Conservation (phyloP, 164 flowering plant species). For the Taxillus chinensis region DNA sequence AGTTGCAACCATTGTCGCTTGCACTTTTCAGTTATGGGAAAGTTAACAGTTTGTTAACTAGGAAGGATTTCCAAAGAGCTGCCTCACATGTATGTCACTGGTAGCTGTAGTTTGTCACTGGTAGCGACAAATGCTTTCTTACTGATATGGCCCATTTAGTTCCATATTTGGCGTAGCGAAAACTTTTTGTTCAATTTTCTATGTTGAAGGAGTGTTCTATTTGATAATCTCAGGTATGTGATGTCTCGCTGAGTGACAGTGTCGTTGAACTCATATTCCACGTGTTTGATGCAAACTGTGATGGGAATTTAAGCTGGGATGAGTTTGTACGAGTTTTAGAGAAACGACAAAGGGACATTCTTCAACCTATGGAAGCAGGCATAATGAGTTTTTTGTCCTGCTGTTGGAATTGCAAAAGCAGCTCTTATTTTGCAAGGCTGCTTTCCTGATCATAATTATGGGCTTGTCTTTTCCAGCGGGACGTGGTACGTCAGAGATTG, state of each 20-base stretch:
- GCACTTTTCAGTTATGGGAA: conserved; percentile 79
- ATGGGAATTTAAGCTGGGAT: conserved; percentile 60
- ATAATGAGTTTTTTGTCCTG: conserved; percentile 40
- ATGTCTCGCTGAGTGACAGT: conserved; percentile 47
- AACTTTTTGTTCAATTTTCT: background rate
- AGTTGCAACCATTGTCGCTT: conserved; percentile 54
- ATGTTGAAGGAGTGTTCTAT: background rate
- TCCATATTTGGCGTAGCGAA: background rate
- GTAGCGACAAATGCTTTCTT: background rate
- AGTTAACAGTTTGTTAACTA: conserved; percentile 61
- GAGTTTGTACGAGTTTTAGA: conserved; percentile 80
- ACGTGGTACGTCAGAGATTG: conserved; percentile 1
- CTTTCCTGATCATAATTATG: conserved; percentile 10
- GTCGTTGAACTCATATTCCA: conserved; percentile 69
- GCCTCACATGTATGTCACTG: conserved; percentile 57
- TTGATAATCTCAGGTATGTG: conserved; percentile 53
- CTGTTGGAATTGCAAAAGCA: conserved; percentile 36
- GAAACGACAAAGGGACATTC: conserved; percentile 47
- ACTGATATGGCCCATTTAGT: background rate
- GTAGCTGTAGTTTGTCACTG: background rate
- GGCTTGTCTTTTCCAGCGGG: background rate
- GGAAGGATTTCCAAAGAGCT: conserved; percentile 75
- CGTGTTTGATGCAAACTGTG: conserved; percentile 64
- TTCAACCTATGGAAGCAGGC: conserved; percentile 46
- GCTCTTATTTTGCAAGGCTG: conserved; percentile 16